Conservation (phyloP, 2,329 filamentous ascomycete species). For the Sporothrix pseudoabietina region DNA sequence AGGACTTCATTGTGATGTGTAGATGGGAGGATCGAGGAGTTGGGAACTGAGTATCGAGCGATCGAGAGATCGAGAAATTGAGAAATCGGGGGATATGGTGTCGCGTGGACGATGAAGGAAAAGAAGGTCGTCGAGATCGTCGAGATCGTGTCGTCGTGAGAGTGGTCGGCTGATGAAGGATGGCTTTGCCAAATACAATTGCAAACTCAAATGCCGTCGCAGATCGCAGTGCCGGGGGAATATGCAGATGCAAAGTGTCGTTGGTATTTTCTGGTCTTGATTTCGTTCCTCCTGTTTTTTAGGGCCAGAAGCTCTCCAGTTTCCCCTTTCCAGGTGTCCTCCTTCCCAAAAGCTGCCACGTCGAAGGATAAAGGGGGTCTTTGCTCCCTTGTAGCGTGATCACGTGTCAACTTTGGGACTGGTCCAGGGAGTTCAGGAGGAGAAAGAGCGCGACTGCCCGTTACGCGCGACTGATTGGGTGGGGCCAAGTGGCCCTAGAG, state of each 20-base stretch:
- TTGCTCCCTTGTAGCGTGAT: constrained; percentile 11
- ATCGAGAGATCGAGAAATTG: neutral
- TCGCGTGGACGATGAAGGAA: neutral
- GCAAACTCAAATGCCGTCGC: neutral
- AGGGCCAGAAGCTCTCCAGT: constrained; percentile 21
- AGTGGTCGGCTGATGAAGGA: neutral
- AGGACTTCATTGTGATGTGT: constrained; percentile 54
- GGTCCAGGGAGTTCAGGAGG: no score
- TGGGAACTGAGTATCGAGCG: neutral
- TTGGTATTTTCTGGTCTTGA: neutral
- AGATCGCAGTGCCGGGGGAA: constrained; percentile 4
- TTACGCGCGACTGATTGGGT: constrained; percentile 27
- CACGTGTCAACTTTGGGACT: constrained; percentile 17
- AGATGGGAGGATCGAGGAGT: neutral
- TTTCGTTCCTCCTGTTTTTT: constrained; percentile 2
- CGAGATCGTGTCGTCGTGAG: constrained; percentile 22
- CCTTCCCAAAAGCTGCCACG: constrained; percentile 31
- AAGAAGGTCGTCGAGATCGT: neutral
- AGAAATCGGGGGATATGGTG: neutral
- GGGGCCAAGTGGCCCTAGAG: constrained; percentile 12
- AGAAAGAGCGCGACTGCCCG: constrained; percentile 20
- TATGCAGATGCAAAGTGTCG: constrained; percentile 15
- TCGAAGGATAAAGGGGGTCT: constrained; percentile 25
- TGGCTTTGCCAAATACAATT: neutral
- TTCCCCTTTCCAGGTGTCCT: constrained; percentile 23